These are phyloP conservation scores for Plasmodium billcollinsi DNA, from an alignment of 169 alveolate genomes.

Conservation along the genomic window DNA sequence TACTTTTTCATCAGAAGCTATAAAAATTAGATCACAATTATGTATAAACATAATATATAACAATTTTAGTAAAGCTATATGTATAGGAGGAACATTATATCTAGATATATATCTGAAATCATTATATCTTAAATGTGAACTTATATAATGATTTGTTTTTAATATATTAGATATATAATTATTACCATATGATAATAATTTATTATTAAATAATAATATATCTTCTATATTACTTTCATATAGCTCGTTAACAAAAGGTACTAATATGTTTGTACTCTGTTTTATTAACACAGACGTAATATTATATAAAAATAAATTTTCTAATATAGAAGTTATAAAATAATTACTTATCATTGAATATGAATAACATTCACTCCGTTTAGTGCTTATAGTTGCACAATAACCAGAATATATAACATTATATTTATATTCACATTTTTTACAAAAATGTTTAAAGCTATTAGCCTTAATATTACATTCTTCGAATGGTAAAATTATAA, in stretches of 20 bases:
- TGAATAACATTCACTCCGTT: slow-evolving; percentile 31
- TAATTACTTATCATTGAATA: slow-evolving; percentile 23
- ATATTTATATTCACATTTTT: slow-evolving; percentile 59
- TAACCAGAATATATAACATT: slow-evolving; percentile 61
- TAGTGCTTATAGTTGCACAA: slow-evolving; percentile 46
- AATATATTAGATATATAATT: slow-evolving; percentile 22
- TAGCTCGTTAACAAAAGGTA: slow-evolving; percentile 67
- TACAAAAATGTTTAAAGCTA: slow-evolving; percentile 12
- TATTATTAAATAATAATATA: slow-evolving; percentile 46
- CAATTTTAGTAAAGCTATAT: slow-evolving; percentile 25
- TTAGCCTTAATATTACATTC: slow-evolving; percentile 18
- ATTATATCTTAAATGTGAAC: slow-evolving; percentile 59
- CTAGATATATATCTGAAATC: slow-evolving; percentile 40
- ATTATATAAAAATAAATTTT: slow-evolving; percentile 23
- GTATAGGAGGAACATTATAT: slow-evolving; percentile 46
- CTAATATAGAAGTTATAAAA: slow-evolving; percentile 16
- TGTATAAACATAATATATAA: slow-evolving; percentile 53
- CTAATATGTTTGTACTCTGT: slow-evolving; percentile 49
- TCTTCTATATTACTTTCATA: slow-evolving; percentile 59
- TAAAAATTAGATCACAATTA: slow-evolving; percentile 26
- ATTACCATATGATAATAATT: slow-evolving; percentile 38
- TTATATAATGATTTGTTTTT: slow-evolving; percentile 35
- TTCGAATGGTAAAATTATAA: slow-evolving; percentile 5
- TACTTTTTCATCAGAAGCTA: slow-evolving; percentile 56
- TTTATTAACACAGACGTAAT: slow-evolving; percentile 24